A percentile compares a stretch with the other conserved stretches of the same genome.
These are phyloP conservation scores for Nemania sp. DNA, from an alignment of 2,329 filamentous ascomycete species.

Conservation along the genomic window DNA sequence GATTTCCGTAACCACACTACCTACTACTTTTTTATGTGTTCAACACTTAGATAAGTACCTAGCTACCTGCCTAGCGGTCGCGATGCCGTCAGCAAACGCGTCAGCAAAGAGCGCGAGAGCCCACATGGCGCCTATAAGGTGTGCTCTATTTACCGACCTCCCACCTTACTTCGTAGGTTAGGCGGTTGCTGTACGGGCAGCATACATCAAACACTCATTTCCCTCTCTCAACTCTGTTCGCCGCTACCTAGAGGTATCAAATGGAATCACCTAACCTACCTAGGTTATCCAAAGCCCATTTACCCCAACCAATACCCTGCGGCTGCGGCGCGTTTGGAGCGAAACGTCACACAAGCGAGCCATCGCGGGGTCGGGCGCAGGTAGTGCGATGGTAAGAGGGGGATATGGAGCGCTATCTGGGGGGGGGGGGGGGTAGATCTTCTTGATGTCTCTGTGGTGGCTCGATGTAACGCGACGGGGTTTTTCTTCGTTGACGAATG, in stretches of 20 bases:
- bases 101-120: slow-evolving; percentile 12
- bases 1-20: too few relatives aligned
- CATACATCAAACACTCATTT: not conserved
- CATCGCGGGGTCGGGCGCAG: not conserved
- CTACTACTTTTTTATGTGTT: not conserved
- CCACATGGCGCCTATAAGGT: not conserved
- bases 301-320: slow-evolving; percentile 20
- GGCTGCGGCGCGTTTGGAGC: slow-evolving; percentile 24
- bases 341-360: slow-evolving; percentile 18
- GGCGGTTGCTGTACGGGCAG: not conserved
- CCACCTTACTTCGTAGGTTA: not conserved
- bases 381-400: slow-evolving; percentile 9
- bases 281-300: not conserved
- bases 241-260: not conserved
- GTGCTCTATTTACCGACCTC: not conserved
- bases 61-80: not conserved
- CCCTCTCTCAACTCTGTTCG: not conserved
- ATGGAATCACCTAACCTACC: not conserved
- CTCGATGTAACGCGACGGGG: slow-evolving; percentile 37
- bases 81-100: slow-evolving; percentile 13
- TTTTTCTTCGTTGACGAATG: slow-evolving; percentile 21
- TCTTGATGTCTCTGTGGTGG: slow-evolving; percentile 25
- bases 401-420: slow-evolving; percentile 4
- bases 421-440: slow-evolving; percentile 15
- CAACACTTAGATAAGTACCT: not conserved